These are phyloP conservation scores for Solanum stenotomum DNA, from an alignment of 257 asterid genomes.

Conservation along the genomic window DNA sequence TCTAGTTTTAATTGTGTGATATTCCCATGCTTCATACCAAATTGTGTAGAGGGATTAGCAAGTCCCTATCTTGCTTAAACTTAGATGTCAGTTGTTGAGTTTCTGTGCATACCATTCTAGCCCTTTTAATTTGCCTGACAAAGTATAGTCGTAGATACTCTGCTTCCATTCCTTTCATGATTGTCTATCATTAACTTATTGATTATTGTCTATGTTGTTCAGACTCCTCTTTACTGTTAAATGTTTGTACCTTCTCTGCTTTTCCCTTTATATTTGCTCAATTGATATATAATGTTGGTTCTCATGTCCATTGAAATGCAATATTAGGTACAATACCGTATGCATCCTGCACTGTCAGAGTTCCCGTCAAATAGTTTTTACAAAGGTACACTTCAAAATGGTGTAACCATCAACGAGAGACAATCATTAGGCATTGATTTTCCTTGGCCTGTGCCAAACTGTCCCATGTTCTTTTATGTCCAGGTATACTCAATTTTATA, in stretches of 20 bases:
- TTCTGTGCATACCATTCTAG: background rate
- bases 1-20: background rate
- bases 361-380: slow-evolving; percentile 96
- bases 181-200: background rate
- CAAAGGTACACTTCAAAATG: slow-evolving; percentile 98
- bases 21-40: background rate
- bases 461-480: slow-evolving; percentile 98
- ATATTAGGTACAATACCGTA: slow-evolving; percentile 92
- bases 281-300: background rate
- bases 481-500: slow-evolving; percentile 42
- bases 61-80: background rate
- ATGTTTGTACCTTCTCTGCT: background rate
- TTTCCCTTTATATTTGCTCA: background rate
- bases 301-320: background rate
- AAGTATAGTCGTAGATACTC: background rate
- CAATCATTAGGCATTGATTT: slow-evolving; percentile 97
- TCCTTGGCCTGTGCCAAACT: slow-evolving; percentile 98
- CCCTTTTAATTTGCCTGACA: background rate
- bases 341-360: slow-evolving; percentile 98
- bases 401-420: slow-evolving; percentile 88
- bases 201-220: background rate
- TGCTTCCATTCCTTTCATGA: background rate
- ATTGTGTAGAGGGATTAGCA: background rate
- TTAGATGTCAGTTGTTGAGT: background rate
- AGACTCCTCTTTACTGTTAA: background rate